phyloP scores from a whole-genome alignment of 768 basidiomycete genomes.

The Mycena pura region DNA sequence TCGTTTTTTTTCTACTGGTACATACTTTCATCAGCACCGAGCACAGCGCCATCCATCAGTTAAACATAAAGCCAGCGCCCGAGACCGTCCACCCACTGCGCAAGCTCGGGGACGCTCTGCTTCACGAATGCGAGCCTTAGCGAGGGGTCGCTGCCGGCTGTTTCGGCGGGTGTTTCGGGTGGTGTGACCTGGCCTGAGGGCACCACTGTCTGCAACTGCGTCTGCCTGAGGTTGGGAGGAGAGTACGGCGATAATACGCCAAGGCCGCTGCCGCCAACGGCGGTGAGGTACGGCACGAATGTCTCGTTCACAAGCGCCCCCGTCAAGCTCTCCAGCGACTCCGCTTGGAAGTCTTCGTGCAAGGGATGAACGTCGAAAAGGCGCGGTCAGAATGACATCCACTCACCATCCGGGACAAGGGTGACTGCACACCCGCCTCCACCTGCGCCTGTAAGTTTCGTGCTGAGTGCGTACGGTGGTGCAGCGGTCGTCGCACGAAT shows the following conservation, averaged over 20 bases:
- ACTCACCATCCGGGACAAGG: slow-evolving; percentile 89
- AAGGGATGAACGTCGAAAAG: background rate
- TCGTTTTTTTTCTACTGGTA: background rate
- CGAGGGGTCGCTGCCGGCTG: slow-evolving; percentile 35
- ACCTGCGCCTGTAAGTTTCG: slow-evolving; percentile 97
- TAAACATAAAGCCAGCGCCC: slow-evolving; percentile 71
- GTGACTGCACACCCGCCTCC: slow-evolving; percentile 99
- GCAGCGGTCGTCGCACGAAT: slow-evolving; percentile 75
- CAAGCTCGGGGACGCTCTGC: slow-evolving; percentile 47
- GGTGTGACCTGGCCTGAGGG: slow-evolving; percentile 53
- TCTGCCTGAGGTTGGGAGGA: slow-evolving; percentile 43
- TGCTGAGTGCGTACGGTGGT: slow-evolving; percentile 72
- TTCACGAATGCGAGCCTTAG: slow-evolving; percentile 54
- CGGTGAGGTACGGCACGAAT: slow-evolving; percentile 87
- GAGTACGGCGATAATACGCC: slow-evolving; percentile 78
- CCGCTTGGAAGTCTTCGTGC: slow-evolving; percentile 66
- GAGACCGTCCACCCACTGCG: slow-evolving; percentile 58
- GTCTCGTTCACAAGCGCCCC: slow-evolving; percentile 62
- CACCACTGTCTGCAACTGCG: slow-evolving; percentile 25
- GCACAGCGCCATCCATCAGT: slow-evolving; percentile 9
- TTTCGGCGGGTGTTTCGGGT: slow-evolving; percentile 51
- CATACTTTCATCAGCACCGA: too few relatives aligned
- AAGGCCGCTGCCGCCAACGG: slow-evolving; percentile 92
- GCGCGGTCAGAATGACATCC: too few relatives aligned
- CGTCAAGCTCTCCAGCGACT: slow-evolving; percentile 63